Percentiles rank a stretch among this genome's conserved stretches.
Conservation (phyloP, 2,329 filamentous ascomycete genomes). For the Epichloe elymi region DNA sequence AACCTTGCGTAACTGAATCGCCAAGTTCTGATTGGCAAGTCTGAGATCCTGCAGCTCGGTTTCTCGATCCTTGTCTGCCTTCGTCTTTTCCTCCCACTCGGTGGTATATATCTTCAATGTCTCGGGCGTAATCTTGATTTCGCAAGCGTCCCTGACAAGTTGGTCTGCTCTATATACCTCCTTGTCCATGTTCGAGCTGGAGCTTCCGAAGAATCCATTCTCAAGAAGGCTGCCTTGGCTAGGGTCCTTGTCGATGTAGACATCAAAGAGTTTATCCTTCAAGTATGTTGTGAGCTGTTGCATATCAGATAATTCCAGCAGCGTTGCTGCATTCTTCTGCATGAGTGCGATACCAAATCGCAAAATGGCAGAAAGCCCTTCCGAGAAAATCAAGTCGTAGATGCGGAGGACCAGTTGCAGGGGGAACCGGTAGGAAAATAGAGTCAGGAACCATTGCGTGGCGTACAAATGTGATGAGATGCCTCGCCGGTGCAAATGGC, state of each 20-base stretch:
- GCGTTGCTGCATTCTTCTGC: conserved; percentile 73
- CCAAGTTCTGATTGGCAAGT: conserved; percentile 50
- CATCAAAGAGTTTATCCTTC: conserved; percentile 89
- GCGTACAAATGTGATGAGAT: conserved; percentile 90
- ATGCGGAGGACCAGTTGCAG: conserved; percentile 91
- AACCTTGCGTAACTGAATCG: conserved; percentile 66
- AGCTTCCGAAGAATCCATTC: conserved; percentile 93
- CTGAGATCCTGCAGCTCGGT: conserved; percentile 65
- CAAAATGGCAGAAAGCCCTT: conserved; percentile 83
- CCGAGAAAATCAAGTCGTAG: conserved; percentile 88
- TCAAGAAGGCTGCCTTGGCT: conserved; percentile 89
- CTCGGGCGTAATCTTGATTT: conserved; percentile 72
- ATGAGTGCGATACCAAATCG: conserved; percentile 93
- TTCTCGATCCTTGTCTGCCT: conserved; percentile 70
- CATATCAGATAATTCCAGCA: conserved; percentile 87
- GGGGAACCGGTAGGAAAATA: conserved; percentile 97
- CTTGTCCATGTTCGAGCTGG: conserved; percentile 78
- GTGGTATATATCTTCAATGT: conserved; percentile 65
- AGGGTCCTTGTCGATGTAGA: conserved; percentile 89
- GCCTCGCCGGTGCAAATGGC: conserved; percentile 75
- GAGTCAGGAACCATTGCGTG: conserved; percentile 95
- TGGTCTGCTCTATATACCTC: conserved; percentile 92
- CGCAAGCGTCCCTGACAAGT: conserved; percentile 83
- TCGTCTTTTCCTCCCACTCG: conserved; percentile 89
- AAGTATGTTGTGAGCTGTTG: conserved; percentile 74